phyloP scores from a whole-genome alignment of 129 eudicot species.

The Glebionis coronaria region DNA sequence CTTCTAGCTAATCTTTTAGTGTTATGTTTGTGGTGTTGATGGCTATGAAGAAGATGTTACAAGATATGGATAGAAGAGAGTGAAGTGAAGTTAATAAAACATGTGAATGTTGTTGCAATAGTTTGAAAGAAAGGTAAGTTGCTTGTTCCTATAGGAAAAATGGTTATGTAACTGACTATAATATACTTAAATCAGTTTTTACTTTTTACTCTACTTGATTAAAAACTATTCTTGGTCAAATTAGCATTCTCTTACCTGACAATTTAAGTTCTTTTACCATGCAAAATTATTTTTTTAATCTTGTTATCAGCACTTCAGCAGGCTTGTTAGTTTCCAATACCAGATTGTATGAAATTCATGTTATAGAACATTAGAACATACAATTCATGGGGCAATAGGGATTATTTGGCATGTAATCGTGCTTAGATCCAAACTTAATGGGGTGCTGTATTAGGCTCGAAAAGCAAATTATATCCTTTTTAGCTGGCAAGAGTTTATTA shows the following conservation, averaged over 20 bases:
- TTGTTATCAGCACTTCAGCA: neutral
- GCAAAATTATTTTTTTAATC: neutral
- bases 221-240: conserved; percentile 10
- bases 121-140: conserved; percentile 9
- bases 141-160: conserved; percentile 18
- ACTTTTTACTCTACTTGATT: neutral
- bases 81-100: conserved; percentile 42
- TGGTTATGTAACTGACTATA: conserved; percentile 18
- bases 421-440: no score
- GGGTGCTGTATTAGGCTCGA: no score
- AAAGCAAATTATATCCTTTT: no score
- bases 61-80: conserved; percentile 23
- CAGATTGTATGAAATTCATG: neutral
- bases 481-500: no score
- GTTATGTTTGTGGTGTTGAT: conserved; percentile 10
- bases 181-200: neutral
- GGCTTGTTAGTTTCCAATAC: neutral
- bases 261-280: neutral
- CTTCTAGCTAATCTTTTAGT: conserved; percentile 7
- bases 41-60: neutral
- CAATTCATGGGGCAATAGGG: no score
- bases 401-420: no score
- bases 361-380: no score
- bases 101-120: conserved; percentile 56
- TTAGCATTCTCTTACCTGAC: neutral